A percentile compares a stretch with the other conserved stretches of the same genome.
These are phyloP conservation scores for Vitis rotundifolia DNA, from an alignment of 164 flowering plant genomes.

Conservation along the genomic window DNA sequence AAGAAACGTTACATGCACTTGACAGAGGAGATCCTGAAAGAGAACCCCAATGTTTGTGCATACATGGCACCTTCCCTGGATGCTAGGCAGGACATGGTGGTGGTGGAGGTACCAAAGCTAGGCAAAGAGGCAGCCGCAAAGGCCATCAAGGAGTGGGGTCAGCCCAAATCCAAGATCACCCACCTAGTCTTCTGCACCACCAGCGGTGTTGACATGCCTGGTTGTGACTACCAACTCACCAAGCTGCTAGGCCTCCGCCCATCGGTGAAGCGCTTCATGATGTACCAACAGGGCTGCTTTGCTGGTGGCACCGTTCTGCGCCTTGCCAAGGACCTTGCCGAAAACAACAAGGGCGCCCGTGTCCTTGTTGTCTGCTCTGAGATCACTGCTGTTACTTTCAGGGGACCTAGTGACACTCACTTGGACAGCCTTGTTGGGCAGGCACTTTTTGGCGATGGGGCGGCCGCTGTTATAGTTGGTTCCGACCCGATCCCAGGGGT, in stretches of 20 bases:
- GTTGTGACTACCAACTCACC: slow-evolving; percentile 52
- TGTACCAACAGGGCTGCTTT: slow-evolving; percentile 55
- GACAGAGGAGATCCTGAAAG: slow-evolving; percentile 47
- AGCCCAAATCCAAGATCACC: slow-evolving; percentile 57
- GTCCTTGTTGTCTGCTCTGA: slow-evolving; percentile 55
- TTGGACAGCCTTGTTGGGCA: slow-evolving; percentile 48
- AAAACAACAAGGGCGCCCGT: slow-evolving; percentile 55
- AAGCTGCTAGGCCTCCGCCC: slow-evolving; percentile 58
- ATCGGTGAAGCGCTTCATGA: slow-evolving; percentile 54
- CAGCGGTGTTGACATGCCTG: slow-evolving; percentile 57
- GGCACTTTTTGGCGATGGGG: slow-evolving; percentile 53
- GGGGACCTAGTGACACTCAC: slow-evolving; percentile 41
- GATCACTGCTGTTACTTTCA: slow-evolving; percentile 39
- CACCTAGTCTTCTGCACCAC: slow-evolving; percentile 59
- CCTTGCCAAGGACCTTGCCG: slow-evolving; percentile 51
- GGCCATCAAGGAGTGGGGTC: slow-evolving; percentile 63
- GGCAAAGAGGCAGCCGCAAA: slow-evolving; percentile 48
- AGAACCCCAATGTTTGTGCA: slow-evolving; percentile 39
- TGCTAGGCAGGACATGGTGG: slow-evolving; percentile 52
- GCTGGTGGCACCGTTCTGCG: slow-evolving; percentile 54
- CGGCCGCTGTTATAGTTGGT: slow-evolving; percentile 48
- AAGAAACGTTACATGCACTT: slow-evolving; percentile 49
- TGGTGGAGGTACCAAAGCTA: slow-evolving; percentile 44
- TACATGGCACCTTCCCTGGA: slow-evolving; percentile 52
- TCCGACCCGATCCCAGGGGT: slow-evolving; percentile 32